Base-by-base conservation (phyloP, 495 filamentous ascomycete species). In the Chaetomium tenue region DNA sequence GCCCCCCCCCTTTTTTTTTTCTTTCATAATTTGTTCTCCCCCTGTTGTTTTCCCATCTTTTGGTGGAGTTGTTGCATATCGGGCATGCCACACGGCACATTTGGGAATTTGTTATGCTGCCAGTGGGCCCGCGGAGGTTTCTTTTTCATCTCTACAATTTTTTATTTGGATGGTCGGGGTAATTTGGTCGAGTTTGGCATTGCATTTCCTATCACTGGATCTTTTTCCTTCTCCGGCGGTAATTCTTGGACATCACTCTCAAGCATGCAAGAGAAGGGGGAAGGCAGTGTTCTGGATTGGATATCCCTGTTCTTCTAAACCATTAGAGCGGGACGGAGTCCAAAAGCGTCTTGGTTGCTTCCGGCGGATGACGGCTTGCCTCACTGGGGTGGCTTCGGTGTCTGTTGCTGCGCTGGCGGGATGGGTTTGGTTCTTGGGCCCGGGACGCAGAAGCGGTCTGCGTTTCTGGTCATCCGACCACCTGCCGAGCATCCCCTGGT, bases 1-100 rank as follows among this genome's bases (percentile, higher is more conserved):
- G 39, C 64, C 47, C 53, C 53, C 67, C 60, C 65, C n/a, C n/a
- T n/a, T n/a, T n/a, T n/a, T n/a, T n/a, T n/a, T 59, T 63, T 63
- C n/a, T 37, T 61, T 63, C 66, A 68, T 63, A 60, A 54, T 61
- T 63, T 69, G 56, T 50, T 33, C 61, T 59, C 67, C 62, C 51
- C 18, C 5, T 57, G 20, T 22, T 3, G 3, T 44, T 44, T 44
- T 18, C 2, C 11, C 11, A 44, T 18, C 13, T 44, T 18, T 44
- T 15, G 5, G 16, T 18, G 50, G 63, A 68, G 66, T 68, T 64
- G 48, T 28, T 23, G 61, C 50, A 54, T 47, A 46, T 28, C 40
- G 40, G 33, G 33, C 33, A 37, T 11, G 33, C 33, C 33, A 37
- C 33, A 37, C 33, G 33, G 33, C 33, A 37, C 40, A 44, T 51